Conservation (phyloP, 441 rosid genomes). For the Pelargonium cotyledonis region DNA sequence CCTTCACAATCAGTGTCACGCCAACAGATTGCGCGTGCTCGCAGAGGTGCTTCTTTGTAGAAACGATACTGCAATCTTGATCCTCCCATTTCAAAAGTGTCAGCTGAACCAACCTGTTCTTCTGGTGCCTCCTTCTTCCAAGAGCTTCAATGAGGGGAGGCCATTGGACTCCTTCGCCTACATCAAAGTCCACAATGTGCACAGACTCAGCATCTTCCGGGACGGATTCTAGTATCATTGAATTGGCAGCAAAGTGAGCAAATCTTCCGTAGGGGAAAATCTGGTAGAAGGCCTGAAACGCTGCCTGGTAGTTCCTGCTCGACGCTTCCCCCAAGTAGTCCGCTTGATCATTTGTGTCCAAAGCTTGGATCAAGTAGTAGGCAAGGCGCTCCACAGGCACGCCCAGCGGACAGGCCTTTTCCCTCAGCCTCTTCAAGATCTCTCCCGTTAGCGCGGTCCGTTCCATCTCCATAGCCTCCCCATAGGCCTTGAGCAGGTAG, state of each 20-base stretch:
- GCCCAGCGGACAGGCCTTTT: slow-evolving; percentile 27
- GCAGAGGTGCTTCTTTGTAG: slow-evolving; percentile 20
- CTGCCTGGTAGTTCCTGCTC: slow-evolving; percentile 25
- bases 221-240: slow-evolving; percentile 30
- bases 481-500: slow-evolving; percentile 35
- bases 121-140: slow-evolving; percentile 17
- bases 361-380: slow-evolving; percentile 25
- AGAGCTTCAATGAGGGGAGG: slow-evolving; percentile 34
- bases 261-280: slow-evolving; percentile 34
- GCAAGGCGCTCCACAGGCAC: slow-evolving; percentile 23
- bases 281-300: slow-evolving; percentile 35
- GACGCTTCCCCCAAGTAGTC: slow-evolving; percentile 28
- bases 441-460: slow-evolving; percentile 27
- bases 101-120: slow-evolving; percentile 17
- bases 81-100: slow-evolving; percentile 28
- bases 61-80: slow-evolving; percentile 18
- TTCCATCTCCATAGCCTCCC: slow-evolving; percentile 32
- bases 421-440: slow-evolving; percentile 20
- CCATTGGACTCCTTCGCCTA: slow-evolving; percentile 40
- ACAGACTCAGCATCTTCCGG: slow-evolving; percentile 22
- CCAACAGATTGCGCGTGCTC: slow-evolving; percentile 26
- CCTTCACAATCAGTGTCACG: slow-evolving; percentile 26
- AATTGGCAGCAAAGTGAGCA: slow-evolving; percentile 44
- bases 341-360: slow-evolving; percentile 17
- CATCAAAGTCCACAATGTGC: slow-evolving; percentile 35